Conservation (phyloP, 768 basidiomycete genomes). For the Phylloporus arenicola region DNA sequence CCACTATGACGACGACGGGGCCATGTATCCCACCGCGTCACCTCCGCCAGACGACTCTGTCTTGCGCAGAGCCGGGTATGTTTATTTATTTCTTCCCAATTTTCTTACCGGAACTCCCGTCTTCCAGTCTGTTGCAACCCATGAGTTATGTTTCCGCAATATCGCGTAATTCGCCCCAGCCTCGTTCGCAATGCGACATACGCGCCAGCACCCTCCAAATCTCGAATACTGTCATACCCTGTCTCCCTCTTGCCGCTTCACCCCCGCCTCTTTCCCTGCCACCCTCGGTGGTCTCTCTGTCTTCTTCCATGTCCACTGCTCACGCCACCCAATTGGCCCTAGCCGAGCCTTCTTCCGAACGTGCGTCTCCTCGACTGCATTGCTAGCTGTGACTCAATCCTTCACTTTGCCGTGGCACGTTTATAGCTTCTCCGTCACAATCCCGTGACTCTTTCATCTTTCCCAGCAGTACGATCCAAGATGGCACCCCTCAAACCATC, state of each 20-base stretch:
- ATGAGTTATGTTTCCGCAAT: conserved; percentile 38
- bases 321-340: conserved; percentile 14
- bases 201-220: conserved; percentile 63
- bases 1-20: conserved; percentile 10
- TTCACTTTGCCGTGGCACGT: conserved; percentile 16
- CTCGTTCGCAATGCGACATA: conserved; percentile 60
- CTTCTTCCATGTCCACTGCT: conserved; percentile 1
- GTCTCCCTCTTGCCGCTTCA: not conserved
- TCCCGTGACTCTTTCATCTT: conserved; percentile 38
- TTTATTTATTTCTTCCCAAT: conserved; percentile 1
- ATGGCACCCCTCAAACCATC: conserved; percentile 23
- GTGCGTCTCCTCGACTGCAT: conserved; percentile 15
- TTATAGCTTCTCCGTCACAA: conserved; percentile 19
- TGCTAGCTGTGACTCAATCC: conserved; percentile 7
- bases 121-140: conserved; percentile 51
- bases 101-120: not conserved
- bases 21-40: conserved; percentile 12
- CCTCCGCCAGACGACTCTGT: conserved; percentile 36
- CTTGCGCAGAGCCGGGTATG: conserved; percentile 53
- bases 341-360: conserved; percentile 20
- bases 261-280: conserved; percentile 1
- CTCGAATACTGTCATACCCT: conserved; percentile 42
- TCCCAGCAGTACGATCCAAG: conserved; percentile 23
- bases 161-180: conserved; percentile 15
- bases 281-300: not conserved